Conservation (phyloP, 75 land plant genomes). For the Cryptomeria japonica region DNA sequence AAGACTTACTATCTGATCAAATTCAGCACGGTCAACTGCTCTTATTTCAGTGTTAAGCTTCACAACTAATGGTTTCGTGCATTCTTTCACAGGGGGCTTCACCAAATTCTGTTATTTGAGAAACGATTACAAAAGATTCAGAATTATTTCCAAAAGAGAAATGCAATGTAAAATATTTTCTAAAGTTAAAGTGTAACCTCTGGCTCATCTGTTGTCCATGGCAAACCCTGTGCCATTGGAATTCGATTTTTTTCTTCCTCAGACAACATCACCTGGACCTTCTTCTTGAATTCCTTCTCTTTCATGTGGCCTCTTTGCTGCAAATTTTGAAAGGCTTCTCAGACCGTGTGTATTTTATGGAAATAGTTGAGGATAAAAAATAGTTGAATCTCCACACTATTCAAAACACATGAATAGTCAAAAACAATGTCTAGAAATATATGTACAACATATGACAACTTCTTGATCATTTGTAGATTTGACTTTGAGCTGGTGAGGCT, state of each 20-base stretch:
- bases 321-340: neutral
- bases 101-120: conserved; percentile 31
- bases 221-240: conserved; percentile 90
- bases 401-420: neutral
- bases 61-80: conserved; percentile 71
- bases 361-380: too few relatives aligned
- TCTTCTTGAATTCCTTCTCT: conserved; percentile 71
- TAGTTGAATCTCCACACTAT: too few relatives aligned
- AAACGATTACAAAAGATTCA: neutral
- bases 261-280: conserved; percentile 49
- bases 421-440: neutral
- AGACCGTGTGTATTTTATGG: neutral
- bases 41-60: conserved; percentile 70
- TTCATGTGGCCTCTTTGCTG: conserved; percentile 81
- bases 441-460: too few relatives aligned
- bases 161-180: neutral
- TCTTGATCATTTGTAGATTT: neutral
- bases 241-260: conserved; percentile 70
- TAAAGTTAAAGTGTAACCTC: conserved; percentile 36
- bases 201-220: conserved; percentile 97
- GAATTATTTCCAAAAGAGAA: neutral
- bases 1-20: conserved; percentile 72
- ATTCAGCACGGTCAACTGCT: conserved; percentile 83
- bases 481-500: neutral
- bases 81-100: conserved; percentile 81